Percentiles rank a stretch among this genome's conserved stretches.
These are phyloP conservation scores for Chrysosporium queenslandicum DNA, from an alignment of 2,329 filamentous ascomycete species.

Conservation along the genomic window DNA sequence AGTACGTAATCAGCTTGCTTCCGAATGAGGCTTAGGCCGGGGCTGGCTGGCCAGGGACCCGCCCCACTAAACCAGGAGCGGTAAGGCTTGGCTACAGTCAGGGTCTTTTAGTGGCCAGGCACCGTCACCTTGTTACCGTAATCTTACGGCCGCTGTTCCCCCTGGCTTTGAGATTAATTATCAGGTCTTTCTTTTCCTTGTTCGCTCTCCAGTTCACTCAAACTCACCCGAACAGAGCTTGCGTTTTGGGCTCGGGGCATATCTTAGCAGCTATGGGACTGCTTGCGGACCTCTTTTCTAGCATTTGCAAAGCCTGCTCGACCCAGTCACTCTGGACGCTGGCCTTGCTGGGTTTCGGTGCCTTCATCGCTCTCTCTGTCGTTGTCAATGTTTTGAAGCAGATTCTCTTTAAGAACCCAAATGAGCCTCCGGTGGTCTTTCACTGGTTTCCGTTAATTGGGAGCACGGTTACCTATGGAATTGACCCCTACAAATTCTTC, in stretches of 20 bases:
- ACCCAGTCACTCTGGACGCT: constrained; percentile 40
- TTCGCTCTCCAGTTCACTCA: background rate
- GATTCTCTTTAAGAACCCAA: constrained; percentile 68
- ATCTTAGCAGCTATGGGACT: constrained; percentile 39
- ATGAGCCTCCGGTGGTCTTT: constrained; percentile 61
- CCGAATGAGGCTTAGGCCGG: constrained; percentile 1
- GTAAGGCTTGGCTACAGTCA: background rate
- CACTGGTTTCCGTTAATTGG: constrained; percentile 64
- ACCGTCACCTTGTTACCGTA: constrained; percentile 1
- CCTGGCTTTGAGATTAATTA: too few species aligned
- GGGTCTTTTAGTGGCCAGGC: background rate
- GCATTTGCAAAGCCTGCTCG: constrained; percentile 38
- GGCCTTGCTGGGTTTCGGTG: constrained; percentile 35
- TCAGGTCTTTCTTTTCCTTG: background rate
- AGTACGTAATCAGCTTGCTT: background rate
- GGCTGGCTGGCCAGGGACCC: background rate
- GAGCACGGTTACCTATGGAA: constrained; percentile 87
- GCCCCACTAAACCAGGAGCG: background rate
- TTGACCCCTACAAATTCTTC: constrained; percentile 62
- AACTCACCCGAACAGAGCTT: background rate
- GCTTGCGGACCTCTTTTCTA: constrained; percentile 40
- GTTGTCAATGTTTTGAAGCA: constrained; percentile 72
- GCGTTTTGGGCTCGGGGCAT: background rate
- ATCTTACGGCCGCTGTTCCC: background rate
- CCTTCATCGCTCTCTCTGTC: constrained; percentile 49